Conservation (phyloP, 306 rosid genomes). For the Rosa chinensis region DNA sequence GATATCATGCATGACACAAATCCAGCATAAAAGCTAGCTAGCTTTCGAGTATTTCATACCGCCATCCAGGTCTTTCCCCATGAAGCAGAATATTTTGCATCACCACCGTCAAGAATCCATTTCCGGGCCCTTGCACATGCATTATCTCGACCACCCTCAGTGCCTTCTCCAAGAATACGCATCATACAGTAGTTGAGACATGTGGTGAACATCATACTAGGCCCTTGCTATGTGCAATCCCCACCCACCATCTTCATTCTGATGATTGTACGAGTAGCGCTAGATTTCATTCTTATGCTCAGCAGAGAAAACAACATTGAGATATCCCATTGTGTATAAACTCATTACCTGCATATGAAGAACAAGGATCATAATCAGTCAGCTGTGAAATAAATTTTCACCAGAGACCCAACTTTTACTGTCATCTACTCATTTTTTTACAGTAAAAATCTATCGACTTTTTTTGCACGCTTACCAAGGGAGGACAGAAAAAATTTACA, state of each 20-base stretch:
- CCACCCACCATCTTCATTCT: constrained; percentile 83
- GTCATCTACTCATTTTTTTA: too few relatives aligned
- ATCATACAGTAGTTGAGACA: too few relatives aligned
- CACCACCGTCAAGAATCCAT: too few relatives aligned
- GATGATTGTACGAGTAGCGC: constrained; percentile 61
- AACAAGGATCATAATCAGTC: not conserved
- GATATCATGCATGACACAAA: not conserved
- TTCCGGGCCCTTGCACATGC: too few relatives aligned
- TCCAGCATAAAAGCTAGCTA: not conserved
- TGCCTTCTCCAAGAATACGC: too few relatives aligned
- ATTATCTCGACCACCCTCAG: too few relatives aligned
- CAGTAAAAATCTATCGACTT: too few relatives aligned
- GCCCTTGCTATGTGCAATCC: constrained; percentile 76
- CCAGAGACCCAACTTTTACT: too few relatives aligned
- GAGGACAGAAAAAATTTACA: constrained; percentile 57
- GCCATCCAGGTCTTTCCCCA: constrained; percentile 94
- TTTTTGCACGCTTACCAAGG: constrained; percentile 35
- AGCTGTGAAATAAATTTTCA: not conserved
- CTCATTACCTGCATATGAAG: not conserved
- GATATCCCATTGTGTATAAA: not conserved
- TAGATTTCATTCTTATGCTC: constrained; percentile 58
- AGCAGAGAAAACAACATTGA: not conserved
- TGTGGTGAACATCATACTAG: constrained; percentile 35
- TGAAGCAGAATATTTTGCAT: constrained; percentile 23
- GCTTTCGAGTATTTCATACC: constrained; percentile 18